Percentiles rank a stretch among this genome's conserved stretches.
Conservation (phyloP, 371 early-diverging fungal genomes). For the Circinella umbellata region DNA sequence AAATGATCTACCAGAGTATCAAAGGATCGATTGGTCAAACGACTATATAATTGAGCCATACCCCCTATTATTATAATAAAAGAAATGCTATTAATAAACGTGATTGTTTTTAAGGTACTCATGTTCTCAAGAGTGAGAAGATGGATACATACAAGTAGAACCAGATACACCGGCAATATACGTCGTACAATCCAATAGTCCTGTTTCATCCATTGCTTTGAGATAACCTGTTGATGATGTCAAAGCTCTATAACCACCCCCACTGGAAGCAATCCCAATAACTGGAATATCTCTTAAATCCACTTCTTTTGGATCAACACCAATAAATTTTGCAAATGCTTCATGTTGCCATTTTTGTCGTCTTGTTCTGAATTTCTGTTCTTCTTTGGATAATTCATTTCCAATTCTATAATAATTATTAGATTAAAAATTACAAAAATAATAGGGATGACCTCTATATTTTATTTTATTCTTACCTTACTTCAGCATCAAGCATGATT, state of each 20-base stretch:
- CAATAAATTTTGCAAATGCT: slow-evolving; percentile 73
- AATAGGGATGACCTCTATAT: no score
- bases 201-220: slow-evolving; percentile 59
- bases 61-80: no score
- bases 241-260: slow-evolving; percentile 80
- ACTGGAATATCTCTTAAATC: slow-evolving; percentile 68
- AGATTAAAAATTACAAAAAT: no score
- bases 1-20: slow-evolving; percentile 28
- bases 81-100: no score
- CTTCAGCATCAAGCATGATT: slow-evolving; percentile 36
- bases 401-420: background rate
- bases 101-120: no score
- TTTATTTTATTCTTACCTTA: slow-evolving; percentile 25
- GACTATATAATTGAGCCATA: slow-evolving; percentile 39
- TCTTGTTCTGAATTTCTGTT: background rate
- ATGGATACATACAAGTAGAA: no score
- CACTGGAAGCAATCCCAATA: slow-evolving; percentile 70
- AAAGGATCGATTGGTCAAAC: slow-evolving; percentile 22
- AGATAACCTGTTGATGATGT: slow-evolving; percentile 61
- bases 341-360: slow-evolving; percentile 57
- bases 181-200: slow-evolving; percentile 58
- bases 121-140: no score
- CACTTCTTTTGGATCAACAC: slow-evolving; percentile 59
- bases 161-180: slow-evolving; percentile 67
- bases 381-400: background rate